Evolutionary conservation across 768 basidiomycete species (phyloP).

Genomic region (Lactifluus volemus): DNA sequence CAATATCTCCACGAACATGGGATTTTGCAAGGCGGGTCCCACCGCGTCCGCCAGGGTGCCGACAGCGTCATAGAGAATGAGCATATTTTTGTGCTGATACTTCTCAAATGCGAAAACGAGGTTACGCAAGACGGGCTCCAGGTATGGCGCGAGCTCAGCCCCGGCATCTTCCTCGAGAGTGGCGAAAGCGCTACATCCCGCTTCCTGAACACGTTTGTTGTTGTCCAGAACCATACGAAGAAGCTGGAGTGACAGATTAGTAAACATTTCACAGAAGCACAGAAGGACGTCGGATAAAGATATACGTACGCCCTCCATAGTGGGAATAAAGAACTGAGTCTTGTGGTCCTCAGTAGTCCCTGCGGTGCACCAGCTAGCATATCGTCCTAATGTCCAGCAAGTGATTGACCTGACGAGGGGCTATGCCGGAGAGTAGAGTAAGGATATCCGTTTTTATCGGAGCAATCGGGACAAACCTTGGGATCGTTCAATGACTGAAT

Average conservation of each 20-base stretch:
- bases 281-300: constrained; percentile 23
- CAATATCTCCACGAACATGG: constrained; percentile 83
- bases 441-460: neutral
- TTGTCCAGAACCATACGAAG: constrained; percentile 96
- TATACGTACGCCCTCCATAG: constrained; percentile 83
- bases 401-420: constrained; percentile 97
- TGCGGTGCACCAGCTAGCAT: constrained; percentile 96
- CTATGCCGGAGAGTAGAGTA: constrained; percentile 31
- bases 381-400: constrained; percentile 98
- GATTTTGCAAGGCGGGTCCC: constrained; percentile 76
- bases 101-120: constrained; percentile 94
- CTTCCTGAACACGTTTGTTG: constrained; percentile 99
- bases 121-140: constrained; percentile 91
- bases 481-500: constrained; percentile 85
- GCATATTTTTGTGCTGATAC: constrained; percentile 99
- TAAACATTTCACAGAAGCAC: constrained; percentile 9
- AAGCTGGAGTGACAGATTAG: constrained; percentile 44
- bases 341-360: constrained; percentile 80
- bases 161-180: constrained; percentile 98
- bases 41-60: constrained; percentile 97
- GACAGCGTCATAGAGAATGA: constrained; percentile 98
- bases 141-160: constrained; percentile 78
- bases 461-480: constrained; percentile 48
- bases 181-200: constrained; percentile 97
- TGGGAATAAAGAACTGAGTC: constrained; percentile 86